phyloP scores from a whole-genome alignment of 768 basidiomycete species.

The Nidula microcarpa region DNA sequence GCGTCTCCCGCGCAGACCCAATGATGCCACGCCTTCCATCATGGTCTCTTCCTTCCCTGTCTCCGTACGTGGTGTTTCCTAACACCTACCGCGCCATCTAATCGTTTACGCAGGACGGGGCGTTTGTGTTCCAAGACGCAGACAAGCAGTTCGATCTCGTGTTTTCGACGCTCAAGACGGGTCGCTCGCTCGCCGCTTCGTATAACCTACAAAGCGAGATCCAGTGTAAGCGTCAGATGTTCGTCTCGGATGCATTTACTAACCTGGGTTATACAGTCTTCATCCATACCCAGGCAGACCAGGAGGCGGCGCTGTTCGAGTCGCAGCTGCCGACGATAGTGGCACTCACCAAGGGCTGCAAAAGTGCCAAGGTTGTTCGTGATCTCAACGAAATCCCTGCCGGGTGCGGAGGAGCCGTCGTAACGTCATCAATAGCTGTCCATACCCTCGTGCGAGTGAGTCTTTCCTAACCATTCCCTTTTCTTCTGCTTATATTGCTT shows the following conservation, averaged over 20 bases:
- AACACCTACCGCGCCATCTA: neutral
- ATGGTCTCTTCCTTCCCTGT: constrained; percentile 87
- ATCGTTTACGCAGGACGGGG: constrained; percentile 43
- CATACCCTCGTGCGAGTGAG: constrained; percentile 84
- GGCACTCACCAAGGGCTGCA: constrained; percentile 86
- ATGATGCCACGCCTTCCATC: constrained; percentile 81
- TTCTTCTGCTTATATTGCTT: neutral
- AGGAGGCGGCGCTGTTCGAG: constrained; percentile 64
- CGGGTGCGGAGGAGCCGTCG: constrained; percentile 83
- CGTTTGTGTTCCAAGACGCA: constrained; percentile 64
- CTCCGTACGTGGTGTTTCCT: constrained; percentile 46
- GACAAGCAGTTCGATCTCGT: constrained; percentile 86
- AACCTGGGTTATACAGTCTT: constrained; percentile 50
- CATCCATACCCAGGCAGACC: constrained; percentile 63
- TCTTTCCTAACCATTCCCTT: neutral
- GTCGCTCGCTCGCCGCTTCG: constrained; percentile 82
- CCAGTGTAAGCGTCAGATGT: constrained; percentile 49
- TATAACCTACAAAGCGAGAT: constrained; percentile 88
- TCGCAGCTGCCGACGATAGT: constrained; percentile 74
- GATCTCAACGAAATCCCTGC: constrained; percentile 68
- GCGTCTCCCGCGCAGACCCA: constrained; percentile 80
- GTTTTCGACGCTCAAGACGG: constrained; percentile 72
- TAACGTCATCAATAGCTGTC: constrained; percentile 71
- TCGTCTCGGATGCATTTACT: neutral
- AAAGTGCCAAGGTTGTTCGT: constrained; percentile 66